Percentiles rank a stretch among this genome's conserved stretches.
Evolutionary conservation across 2,329 filamentous ascomycete species (phyloP).

Genomic region (Pseudocercospora ulei): DNA sequence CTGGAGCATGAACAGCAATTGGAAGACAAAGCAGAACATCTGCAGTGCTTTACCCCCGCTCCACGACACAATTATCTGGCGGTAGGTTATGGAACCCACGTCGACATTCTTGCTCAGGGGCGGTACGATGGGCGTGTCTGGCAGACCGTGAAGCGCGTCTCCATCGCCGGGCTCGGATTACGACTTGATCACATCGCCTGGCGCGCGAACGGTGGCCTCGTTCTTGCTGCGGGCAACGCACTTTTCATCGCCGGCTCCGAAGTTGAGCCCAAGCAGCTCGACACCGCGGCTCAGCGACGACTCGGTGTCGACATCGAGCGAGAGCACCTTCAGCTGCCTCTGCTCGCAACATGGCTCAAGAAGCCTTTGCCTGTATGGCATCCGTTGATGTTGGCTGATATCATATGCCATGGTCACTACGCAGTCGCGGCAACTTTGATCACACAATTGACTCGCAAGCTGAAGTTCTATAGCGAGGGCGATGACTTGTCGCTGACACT

Average conservation of each 20-base stretch:
- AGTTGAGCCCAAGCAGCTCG: conserved; percentile 51
- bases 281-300: background rate
- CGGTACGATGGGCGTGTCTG: conserved; percentile 27
- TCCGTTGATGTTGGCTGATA: conserved; percentile 80
- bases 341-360: conserved; percentile 49
- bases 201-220: conserved; percentile 73
- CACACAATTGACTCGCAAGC: conserved; percentile 58
- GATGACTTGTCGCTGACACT: conserved; percentile 72
- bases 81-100: conserved; percentile 21
- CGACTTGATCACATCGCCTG: conserved; percentile 43
- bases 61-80: conserved; percentile 26
- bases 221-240: conserved; percentile 84
- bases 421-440: conserved; percentile 62
- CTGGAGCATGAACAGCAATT: conserved; percentile 26
- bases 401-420: conserved; percentile 70
- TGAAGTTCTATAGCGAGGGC: conserved; percentile 76
- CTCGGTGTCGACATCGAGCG: background rate
- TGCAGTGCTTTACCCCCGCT: conserved; percentile 17
- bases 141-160: conserved; percentile 23
- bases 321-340: conserved; percentile 11
- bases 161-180: conserved; percentile 25
- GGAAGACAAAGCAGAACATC: conserved; percentile 8
- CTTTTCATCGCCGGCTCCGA: conserved; percentile 72
- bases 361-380: conserved; percentile 84
- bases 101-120: conserved; percentile 27